Evolutionary conservation across 441 rosid genomes (phyloP).

Genomic region (Cnidoscolus chayamansa): DNA sequence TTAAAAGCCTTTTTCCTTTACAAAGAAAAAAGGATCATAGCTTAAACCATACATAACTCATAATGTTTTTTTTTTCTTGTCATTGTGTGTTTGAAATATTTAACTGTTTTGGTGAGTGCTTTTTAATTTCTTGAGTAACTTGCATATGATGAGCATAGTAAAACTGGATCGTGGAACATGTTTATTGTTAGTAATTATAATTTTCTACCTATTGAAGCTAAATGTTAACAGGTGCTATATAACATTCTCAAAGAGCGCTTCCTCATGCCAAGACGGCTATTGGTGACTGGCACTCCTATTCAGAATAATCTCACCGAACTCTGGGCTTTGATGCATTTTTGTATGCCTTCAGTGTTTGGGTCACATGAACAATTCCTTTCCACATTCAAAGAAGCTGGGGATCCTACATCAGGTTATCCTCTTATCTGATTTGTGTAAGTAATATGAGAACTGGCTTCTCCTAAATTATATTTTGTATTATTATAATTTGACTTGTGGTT

Average conservation of each 20-base stretch:
- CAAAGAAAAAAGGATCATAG: background rate
- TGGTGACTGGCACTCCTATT: slow-evolving; percentile 94
- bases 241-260: slow-evolving; percentile 56
- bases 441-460: slow-evolving; percentile 14
- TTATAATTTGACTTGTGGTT: background rate
- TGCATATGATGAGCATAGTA: background rate
- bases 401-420: slow-evolving; percentile 47
- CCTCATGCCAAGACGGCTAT: slow-evolving; percentile 76
- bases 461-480: background rate
- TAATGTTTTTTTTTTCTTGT: background rate
- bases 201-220: background rate
- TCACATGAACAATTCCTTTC: slow-evolving; percentile 63
- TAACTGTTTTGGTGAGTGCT: background rate
- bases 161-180: background rate
- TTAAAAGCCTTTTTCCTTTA: too few relatives aligned
- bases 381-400: slow-evolving; percentile 62
- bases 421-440: slow-evolving; percentile 11
- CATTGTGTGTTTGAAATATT: background rate
- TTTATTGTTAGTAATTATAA: background rate
- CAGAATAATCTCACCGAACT: slow-evolving; percentile 87
- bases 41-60: background rate
- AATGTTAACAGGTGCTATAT: slow-evolving; percentile 63
- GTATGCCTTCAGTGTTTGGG: slow-evolving; percentile 87
- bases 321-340: slow-evolving; percentile 93
- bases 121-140: background rate